Conservation (phyloP, 768 basidiomycete genomes). For the Boletus tomentosulus region DNA sequence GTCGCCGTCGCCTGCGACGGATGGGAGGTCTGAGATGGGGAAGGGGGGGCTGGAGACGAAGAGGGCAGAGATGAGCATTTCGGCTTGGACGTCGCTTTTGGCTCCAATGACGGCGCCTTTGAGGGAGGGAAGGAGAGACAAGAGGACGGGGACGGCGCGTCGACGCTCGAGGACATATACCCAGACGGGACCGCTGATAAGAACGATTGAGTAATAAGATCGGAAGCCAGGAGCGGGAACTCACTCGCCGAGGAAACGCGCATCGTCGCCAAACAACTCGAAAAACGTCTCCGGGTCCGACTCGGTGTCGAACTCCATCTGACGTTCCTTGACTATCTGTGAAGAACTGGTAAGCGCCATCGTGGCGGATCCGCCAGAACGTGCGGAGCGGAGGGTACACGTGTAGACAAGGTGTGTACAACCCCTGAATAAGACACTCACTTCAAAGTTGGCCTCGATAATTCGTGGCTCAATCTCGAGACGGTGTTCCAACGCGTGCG, state of each 20-base stretch:
- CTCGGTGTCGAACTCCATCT: conserved; percentile 86
- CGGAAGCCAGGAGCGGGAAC: conserved; percentile 26
- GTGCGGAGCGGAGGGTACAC: neutral
- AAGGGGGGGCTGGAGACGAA: conserved; percentile 85
- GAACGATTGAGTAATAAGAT: conserved; percentile 1
- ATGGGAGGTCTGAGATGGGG: conserved; percentile 60
- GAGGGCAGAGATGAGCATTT: conserved; percentile 71
- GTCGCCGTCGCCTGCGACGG: conserved; percentile 33
- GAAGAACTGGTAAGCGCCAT: conserved; percentile 1
- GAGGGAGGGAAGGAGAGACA: conserved; percentile 63
- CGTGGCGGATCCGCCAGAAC: conserved; percentile 12
- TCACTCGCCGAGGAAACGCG: conserved; percentile 71
- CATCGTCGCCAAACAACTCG: conserved; percentile 78
- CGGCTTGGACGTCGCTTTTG: conserved; percentile 61
- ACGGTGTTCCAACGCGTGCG: conserved; percentile 65
- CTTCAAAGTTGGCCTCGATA: conserved; percentile 80
- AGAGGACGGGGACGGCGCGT: conserved; percentile 76
- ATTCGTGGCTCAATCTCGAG: conserved; percentile 81
- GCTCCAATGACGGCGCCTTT: conserved; percentile 67
- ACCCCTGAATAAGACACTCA: conserved; percentile 29
- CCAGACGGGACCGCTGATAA: conserved; percentile 76
- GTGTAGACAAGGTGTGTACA: neutral
- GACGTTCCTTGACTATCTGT: conserved; percentile 82
- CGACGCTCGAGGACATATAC: conserved; percentile 85
- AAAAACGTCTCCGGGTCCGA: conserved; percentile 75